Evolutionary conservation across 306 rosid species (phyloP).

Genomic region (Rosa persica): DNA sequence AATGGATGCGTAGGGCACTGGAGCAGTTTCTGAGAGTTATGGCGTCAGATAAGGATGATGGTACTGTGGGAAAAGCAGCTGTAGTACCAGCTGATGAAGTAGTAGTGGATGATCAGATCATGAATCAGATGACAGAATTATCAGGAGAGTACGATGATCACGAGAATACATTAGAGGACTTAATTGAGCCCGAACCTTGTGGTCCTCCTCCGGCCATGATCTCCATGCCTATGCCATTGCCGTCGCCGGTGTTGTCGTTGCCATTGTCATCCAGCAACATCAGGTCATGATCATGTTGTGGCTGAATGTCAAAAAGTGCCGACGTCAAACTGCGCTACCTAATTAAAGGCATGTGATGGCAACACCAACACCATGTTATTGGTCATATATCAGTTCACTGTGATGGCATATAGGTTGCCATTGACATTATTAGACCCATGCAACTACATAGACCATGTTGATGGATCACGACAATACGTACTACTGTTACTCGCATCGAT

Average conservation of each 20-base stretch:
- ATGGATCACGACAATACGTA: too few species aligned
- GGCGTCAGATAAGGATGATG: slow-evolving; percentile 1
- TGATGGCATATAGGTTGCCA: too few species aligned
- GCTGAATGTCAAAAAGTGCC: neutral
- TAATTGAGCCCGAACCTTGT: neutral
- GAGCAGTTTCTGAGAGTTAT: slow-evolving; percentile 58
- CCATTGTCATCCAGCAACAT: neutral
- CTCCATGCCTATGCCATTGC: neutral
- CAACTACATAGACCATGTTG: too few species aligned
- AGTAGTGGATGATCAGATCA: neutral
- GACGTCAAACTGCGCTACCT: too few species aligned
- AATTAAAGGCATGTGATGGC: too few species aligned
- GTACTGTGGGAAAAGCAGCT: neutral
- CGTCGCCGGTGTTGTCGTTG: neutral
- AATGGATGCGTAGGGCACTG: slow-evolving; percentile 81
- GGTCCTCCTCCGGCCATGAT: neutral
- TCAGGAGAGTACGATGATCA: neutral
- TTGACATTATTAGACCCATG: too few species aligned
- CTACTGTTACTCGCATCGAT: too few species aligned
- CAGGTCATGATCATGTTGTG: neutral
- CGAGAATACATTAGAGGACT: neutral
- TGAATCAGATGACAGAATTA: neutral
- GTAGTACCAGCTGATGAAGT: neutral
- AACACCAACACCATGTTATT: too few species aligned
- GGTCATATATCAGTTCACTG: too few species aligned